phyloP scores from a whole-genome alignment of 2,329 filamentous ascomycete genomes.

The Alternaria consortialis region DNA sequence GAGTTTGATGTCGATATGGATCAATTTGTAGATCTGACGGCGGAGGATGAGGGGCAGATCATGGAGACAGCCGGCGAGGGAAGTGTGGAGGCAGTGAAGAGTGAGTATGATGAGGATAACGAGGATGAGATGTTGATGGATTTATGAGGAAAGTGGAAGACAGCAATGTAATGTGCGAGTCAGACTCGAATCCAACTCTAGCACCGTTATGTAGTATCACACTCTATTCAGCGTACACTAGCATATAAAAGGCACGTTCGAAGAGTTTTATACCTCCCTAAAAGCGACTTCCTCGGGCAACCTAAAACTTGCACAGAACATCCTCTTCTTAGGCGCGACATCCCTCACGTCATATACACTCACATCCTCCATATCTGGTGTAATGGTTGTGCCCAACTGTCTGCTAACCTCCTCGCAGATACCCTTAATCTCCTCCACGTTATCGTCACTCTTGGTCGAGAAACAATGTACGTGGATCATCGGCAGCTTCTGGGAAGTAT shows the following conservation, averaged over 20 bases:
- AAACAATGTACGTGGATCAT: constrained; percentile 97
- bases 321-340: constrained; percentile 91
- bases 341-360: constrained; percentile 75
- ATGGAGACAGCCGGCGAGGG: constrained; percentile 4
- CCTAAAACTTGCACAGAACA: constrained; percentile 95
- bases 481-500: constrained; percentile 68
- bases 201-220: not conserved
- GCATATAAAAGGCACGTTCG: not conserved
- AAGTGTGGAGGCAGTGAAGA: constrained; percentile 1
- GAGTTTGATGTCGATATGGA: not conserved
- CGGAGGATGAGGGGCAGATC: constrained; percentile 5
- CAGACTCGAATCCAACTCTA: not conserved
- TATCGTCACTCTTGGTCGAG: constrained; percentile 80
- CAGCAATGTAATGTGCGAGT: not conserved
- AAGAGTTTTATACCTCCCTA: constrained; percentile 46
- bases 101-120: constrained; percentile 17
- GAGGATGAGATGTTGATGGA: constrained; percentile 43
- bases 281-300: constrained; percentile 86
- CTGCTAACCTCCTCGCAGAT: constrained; percentile 73
- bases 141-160: constrained; percentile 9
- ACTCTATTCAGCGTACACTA: not conserved
- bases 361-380: constrained; percentile 65
- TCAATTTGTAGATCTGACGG: not conserved
- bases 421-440: constrained; percentile 65
- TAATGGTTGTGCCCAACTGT: constrained; percentile 68